Base-by-base conservation (phyloP, 352 stramenopile genomes). In the Globisporangium spinosum region DNA sequence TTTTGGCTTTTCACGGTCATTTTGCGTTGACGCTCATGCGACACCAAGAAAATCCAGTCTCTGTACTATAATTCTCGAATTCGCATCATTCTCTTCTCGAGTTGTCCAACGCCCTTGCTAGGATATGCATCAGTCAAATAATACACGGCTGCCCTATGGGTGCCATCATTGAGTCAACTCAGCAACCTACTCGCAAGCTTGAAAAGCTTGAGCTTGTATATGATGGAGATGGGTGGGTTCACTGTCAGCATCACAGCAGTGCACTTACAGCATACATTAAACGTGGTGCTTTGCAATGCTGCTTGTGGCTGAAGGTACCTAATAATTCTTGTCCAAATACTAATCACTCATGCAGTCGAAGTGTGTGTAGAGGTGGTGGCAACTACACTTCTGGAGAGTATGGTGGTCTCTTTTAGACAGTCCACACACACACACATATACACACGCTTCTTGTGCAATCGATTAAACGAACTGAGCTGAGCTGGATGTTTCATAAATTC, bases 1-100 rank as follows among this genome's bases (percentile, higher is more conserved):
- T 15, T 58, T 27, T 25, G 49, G n/a, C 8, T 20, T 49, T 22
- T 27, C 54, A 9, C 25, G 5, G 38, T 15, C 38, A 45, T 20
- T 40, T 40, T 34, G 29, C 23, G 25, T 22, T 32, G 23, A 35
- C 40, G 20, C 29, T n/a, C 60, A 76, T 43, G 66, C 55, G 57
- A 58, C 67, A 57, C 27, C 23, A 40, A 15, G 60, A 57, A 65
- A 54, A 65, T 57, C 60, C 43, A 65, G 20, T 47, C 49, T 56
- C 20, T 1, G 17, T 56, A 43, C 15, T 17, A 7, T 17, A 20
- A 45, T 45, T 45, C 49, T 56, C 49, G 20, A 17, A 56, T 56
- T 56, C 49, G n/a, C 27, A 22, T 25, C 49, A 17, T 27, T 27
- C 22, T 8, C 17, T 23, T 51, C 15, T 22, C 5, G 17, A 22